Conservation (phyloP, 768 basidiomycete species). For the Clitopilus hobsonii region DNA sequence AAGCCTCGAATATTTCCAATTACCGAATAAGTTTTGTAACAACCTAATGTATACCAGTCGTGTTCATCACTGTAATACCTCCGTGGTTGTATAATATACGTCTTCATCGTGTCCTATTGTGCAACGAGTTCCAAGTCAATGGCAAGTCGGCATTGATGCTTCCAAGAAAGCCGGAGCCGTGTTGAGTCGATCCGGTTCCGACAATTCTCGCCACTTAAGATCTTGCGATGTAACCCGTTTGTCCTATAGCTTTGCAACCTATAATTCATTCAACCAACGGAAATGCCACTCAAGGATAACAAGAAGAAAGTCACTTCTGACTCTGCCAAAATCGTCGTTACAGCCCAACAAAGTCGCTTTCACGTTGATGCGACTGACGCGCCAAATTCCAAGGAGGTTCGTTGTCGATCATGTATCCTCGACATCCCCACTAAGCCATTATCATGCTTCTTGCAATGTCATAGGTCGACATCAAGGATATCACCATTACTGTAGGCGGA, state of each 20-base stretch:
- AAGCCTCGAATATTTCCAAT: background rate
- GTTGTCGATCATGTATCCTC: conserved; percentile 16
- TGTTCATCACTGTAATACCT: background rate
- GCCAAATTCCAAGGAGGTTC: conserved; percentile 16
- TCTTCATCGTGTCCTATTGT: no score
- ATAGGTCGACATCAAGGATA: conserved; percentile 47
- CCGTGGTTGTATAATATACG: background rate
- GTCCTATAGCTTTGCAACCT: background rate
- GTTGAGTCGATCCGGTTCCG: background rate
- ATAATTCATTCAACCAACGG: background rate
- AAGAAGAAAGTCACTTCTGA: background rate
- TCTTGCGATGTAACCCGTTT: conserved; percentile 4
- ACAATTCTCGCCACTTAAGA: background rate
- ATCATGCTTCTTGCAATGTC: background rate
- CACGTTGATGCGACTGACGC: conserved; percentile 42
- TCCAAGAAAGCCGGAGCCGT: background rate
- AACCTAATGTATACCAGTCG: background rate
- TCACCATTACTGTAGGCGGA: conserved; percentile 46
- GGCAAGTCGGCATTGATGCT: background rate
- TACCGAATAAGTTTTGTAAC: background rate
- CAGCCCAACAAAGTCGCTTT: conserved; percentile 44
- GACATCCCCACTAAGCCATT: background rate
- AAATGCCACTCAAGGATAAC: background rate
- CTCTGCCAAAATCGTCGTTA: conserved; percentile 28
- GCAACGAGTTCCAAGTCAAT: no score